phyloP scores from a whole-genome alignment of 768 basidiomycete genomes.

The Lyophyllum atratum region DNA sequence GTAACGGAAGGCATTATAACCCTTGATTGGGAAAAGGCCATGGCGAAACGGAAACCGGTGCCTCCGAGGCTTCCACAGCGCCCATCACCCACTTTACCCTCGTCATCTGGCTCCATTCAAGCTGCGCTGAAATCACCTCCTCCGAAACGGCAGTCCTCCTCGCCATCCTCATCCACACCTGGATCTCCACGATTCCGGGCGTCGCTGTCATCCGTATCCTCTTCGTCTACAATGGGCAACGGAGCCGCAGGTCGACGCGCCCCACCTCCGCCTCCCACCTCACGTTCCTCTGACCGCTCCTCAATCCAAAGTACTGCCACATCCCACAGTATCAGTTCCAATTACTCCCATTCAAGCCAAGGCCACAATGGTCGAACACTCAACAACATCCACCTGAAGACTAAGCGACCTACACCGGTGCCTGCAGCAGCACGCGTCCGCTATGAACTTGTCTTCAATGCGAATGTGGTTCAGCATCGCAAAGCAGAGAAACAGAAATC shows the following conservation, averaged over 20 bases:
- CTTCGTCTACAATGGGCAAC: slow-evolving; percentile 31
- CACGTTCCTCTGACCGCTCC: slow-evolving; percentile 62
- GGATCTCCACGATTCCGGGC: slow-evolving; percentile 20
- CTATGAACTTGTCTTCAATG: slow-evolving; percentile 67
- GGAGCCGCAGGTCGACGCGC: slow-evolving; percentile 42
- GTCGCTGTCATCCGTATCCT: slow-evolving; percentile 30
- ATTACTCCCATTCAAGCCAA: slow-evolving; percentile 24
- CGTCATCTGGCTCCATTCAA: slow-evolving; percentile 21
- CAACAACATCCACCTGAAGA: slow-evolving; percentile 23
- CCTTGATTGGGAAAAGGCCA: slow-evolving; percentile 54
- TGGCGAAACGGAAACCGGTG: slow-evolving; percentile 31
- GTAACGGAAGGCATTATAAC: slow-evolving; percentile 42
- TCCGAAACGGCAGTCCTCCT: slow-evolving; percentile 17
- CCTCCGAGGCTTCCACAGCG: slow-evolving; percentile 55
- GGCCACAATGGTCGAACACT: slow-evolving; percentile 16
- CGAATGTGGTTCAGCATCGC: slow-evolving; percentile 55
- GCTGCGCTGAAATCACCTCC: slow-evolving; percentile 29
- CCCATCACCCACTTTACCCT: slow-evolving; percentile 31
- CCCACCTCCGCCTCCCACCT: slow-evolving; percentile 42
- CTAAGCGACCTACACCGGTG: slow-evolving; percentile 63
- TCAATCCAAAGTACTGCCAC: slow-evolving; percentile 59
- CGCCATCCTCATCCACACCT: slow-evolving; percentile 9
- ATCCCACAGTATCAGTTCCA: slow-evolving; percentile 35
- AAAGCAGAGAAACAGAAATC: slow-evolving; percentile 36
- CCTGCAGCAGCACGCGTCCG: slow-evolving; percentile 63